Evolutionary conservation across 345 rosid genomes (phyloP).

Genomic region (Lagerstroemia speciosa): DNA sequence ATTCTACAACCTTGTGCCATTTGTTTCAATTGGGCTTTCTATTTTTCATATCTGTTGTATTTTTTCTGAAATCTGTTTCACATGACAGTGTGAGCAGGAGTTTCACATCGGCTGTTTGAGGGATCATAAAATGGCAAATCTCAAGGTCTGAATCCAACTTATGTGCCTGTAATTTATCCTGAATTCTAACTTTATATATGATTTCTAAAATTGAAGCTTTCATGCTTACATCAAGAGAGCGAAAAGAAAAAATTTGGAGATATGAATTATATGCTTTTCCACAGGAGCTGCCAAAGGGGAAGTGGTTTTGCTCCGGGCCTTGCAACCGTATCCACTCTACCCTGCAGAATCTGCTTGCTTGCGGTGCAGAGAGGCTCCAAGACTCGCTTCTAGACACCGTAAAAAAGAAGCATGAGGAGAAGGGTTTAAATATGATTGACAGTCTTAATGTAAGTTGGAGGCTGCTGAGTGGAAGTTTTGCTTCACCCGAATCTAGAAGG

Average conservation of each 20-base stretch:
- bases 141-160: constrained; percentile 46
- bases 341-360: constrained; percentile 56
- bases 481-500: constrained; percentile 48
- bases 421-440: constrained; percentile 21
- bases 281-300: constrained; percentile 86
- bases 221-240: not conserved
- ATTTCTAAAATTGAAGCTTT: not conserved
- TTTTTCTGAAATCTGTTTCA: not conserved
- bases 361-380: constrained; percentile 65
- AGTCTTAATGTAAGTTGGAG: constrained; percentile 75
- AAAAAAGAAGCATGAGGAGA: constrained; percentile 43
- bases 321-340: constrained; percentile 67
- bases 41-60: not conserved
- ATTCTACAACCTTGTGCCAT: constrained; percentile 6
- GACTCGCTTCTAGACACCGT: constrained; percentile 46
- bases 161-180: constrained; percentile 3
- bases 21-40: not conserved
- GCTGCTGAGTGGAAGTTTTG: constrained; percentile 63
- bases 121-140: constrained; percentile 64
- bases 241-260: constrained; percentile 1
- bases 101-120: constrained; percentile 90
- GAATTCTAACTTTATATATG: not conserved
- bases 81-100: constrained; percentile 87
- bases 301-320: constrained; percentile 83
- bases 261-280: constrained; percentile 14